Evolutionary conservation across 768 basidiomycete species (phyloP).

Genomic region (Auriscalpium orientale): DNA sequence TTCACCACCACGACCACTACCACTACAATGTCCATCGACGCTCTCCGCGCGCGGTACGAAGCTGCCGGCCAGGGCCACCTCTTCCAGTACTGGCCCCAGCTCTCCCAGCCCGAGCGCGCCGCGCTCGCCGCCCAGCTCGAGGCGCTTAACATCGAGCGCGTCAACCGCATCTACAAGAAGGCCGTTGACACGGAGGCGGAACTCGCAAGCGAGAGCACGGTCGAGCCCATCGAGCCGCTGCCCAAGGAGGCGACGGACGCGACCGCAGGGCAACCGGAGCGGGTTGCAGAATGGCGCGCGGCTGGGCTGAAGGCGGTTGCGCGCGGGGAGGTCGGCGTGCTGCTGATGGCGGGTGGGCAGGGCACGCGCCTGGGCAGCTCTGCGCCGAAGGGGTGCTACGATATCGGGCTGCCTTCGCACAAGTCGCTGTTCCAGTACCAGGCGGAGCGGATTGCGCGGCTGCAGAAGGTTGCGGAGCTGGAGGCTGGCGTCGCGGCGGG

Average conservation of each 20-base stretch:
- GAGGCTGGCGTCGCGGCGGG: conserved; percentile 42
- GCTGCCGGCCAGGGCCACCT: conserved; percentile 85
- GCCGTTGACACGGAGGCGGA: conserved; percentile 63
- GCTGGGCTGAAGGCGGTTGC: conserved; percentile 78
- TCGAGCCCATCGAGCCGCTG: conserved; percentile 73
- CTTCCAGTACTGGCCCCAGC: conserved; percentile 76
- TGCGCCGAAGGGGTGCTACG: conserved; percentile 96
- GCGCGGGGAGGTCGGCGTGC: conserved; percentile 80
- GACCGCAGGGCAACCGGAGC: conserved; percentile 42
- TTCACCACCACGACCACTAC: conserved; percentile 16
- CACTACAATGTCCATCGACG: conserved; percentile 45
- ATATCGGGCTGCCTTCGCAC: conserved; percentile 89
- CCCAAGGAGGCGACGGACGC: conserved; percentile 71
- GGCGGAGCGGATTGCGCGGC: conserved; percentile 86
- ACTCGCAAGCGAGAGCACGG: conserved; percentile 30
- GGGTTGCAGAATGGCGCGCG: conserved; percentile 65
- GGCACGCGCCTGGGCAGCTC: conserved; percentile 89
- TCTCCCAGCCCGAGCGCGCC: conserved; percentile 55
- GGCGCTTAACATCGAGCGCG: conserved; percentile 78
- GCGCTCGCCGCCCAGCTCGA: conserved; percentile 66
- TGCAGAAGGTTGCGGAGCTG: conserved; percentile 70
- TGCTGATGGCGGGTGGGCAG: conserved; percentile 97
- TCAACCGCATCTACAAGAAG: conserved; percentile 80
- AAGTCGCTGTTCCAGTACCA: conserved; percentile 95
- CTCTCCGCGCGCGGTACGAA: conserved; percentile 57